These are phyloP conservation scores for Tylopilus cervinicoccineus DNA, from an alignment of 768 basidiomycete species.

Conservation along the genomic window DNA sequence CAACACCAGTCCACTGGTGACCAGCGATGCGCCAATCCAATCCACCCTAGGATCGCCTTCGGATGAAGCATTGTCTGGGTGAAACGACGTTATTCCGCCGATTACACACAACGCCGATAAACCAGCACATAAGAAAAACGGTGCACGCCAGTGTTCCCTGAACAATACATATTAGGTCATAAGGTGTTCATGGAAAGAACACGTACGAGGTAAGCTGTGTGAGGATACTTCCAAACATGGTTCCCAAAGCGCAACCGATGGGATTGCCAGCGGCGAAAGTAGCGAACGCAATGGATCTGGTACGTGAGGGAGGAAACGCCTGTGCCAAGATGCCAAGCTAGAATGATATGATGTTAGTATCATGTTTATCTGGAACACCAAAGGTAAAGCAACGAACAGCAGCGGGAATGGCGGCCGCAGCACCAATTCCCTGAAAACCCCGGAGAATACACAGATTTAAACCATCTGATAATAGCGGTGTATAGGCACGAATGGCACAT, in stretches of 20 bases:
- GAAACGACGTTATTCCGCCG: slow-evolving; percentile 54
- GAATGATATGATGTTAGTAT: neutral
- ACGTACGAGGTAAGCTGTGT: slow-evolving; percentile 47
- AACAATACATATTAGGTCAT: neutral
- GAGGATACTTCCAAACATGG: slow-evolving; percentile 66
- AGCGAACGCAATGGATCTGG: slow-evolving; percentile 74
- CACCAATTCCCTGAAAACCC: slow-evolving; percentile 74
- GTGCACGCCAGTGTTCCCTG: slow-evolving; percentile 35
- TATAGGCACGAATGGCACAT: neutral
- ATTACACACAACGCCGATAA: slow-evolving; percentile 51
- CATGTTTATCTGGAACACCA: neutral
- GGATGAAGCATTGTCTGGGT: slow-evolving; percentile 43
- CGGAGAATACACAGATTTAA: slow-evolving; percentile 65
- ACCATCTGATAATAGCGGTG: slow-evolving; percentile 37
- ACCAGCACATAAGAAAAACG: slow-evolving; percentile 43
- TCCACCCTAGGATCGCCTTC: slow-evolving; percentile 54
- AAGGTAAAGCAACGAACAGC: slow-evolving; percentile 40
- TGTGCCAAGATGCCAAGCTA: slow-evolving; percentile 81
- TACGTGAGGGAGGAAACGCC: slow-evolving; percentile 62
- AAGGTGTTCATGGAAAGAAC: neutral
- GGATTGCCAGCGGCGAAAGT: slow-evolving; percentile 86
- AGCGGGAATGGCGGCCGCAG: slow-evolving; percentile 70
- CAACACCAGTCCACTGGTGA: slow-evolving; percentile 62
- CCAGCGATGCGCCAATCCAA: slow-evolving; percentile 68
- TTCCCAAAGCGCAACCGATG: slow-evolving; percentile 69